A percentile compares a stretch with the other conserved stretches of the same genome.
Conservation (phyloP, 139 green algal genomes). For the Chlorella sp. region DNA sequence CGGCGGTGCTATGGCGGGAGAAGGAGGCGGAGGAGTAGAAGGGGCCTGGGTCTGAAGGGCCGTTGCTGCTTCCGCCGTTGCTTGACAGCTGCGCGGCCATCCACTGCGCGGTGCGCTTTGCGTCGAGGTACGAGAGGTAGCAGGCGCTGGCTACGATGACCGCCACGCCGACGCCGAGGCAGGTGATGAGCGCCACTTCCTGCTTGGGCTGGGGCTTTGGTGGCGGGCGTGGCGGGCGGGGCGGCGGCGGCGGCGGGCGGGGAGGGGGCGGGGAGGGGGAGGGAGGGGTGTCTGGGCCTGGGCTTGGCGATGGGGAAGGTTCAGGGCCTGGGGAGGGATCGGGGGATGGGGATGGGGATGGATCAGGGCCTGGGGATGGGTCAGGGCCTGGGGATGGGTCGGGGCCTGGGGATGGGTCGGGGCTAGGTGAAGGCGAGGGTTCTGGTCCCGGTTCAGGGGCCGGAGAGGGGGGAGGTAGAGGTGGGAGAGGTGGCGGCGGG, state of each 20-base stretch:
- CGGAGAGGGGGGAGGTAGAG: neutral
- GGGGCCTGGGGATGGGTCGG: neutral
- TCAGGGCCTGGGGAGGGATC: neutral
- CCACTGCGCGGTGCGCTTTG: constrained; percentile 8
- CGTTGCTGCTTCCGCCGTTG: neutral
- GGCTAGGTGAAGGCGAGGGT: neutral
- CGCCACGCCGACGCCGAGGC: constrained; percentile 14
- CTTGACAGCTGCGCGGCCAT: neutral
- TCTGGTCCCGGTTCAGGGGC: neutral
- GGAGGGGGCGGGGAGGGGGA: constrained; percentile 5
- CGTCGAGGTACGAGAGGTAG: constrained; percentile 23
- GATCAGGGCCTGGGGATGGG: neutral
- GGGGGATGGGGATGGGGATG: neutral
- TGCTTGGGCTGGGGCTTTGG: constrained; percentile 13
- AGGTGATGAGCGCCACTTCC: constrained; percentile 23
- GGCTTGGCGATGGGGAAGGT: too few relatives aligned
- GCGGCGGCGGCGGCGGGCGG: neutral
- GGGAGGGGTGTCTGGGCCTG: too few relatives aligned
- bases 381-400: neutral
- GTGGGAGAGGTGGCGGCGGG: constrained; percentile 11
- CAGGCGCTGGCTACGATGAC: constrained; percentile 4
- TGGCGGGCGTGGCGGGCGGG: constrained; percentile 13
- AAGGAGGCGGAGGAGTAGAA: too few relatives aligned
- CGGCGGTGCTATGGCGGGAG: neutral
- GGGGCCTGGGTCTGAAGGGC: too few relatives aligned